Evolutionary conservation across 345 rosid species (phyloP), one percentile per base, ranked within the genome.

Genomic region (Toxicodendron radicans): DNA sequence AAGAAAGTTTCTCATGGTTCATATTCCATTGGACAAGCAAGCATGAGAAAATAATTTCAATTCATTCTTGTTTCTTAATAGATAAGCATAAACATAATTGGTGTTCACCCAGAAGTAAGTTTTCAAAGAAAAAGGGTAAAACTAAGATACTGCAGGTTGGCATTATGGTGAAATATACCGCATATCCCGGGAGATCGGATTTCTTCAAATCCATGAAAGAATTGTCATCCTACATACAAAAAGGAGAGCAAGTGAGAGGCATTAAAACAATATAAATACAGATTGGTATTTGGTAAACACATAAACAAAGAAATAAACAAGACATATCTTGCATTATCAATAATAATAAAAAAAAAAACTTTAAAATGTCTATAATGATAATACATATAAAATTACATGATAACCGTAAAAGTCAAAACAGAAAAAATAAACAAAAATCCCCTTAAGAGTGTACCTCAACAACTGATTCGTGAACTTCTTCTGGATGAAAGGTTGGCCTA

Each of bases 171-270:
- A n/a, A 72, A 78, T 84, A 49, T 80, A 91, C 91, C 61, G 88
- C 93, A 71, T 85, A 91, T 33, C 88, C 83, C 32, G 90, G 93
- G 73, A 83, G 74, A 85, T 85, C 84, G 6, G 74, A 62, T 56
- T 74, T 81, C 81, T 75, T 87, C 32, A 76, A 66, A 62, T 86
- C 85, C 5, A 46, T 56, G 59, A 77, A 75, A 71, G 84, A 74
- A 66, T 58, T 62, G 56, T 62, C 68, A 64, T 65, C 85, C 88
- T 87, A 70, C 33, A 72, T 49, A 62, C 16, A 66, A 64, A 81
- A 69, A 46, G 12, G 17, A 46, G 64, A 33, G 57, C 18, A 10
- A 20, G 56, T 58, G 57, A 23, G 38, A 21, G 21, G 16, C 7
- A 17, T 46, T 38, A 54, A 75, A 12, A 10, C 24, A 33, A 33